Base-by-base conservation (phyloP, 495 filamentous ascomycete species). In the Penicillium psychrofluorescens region DNA sequence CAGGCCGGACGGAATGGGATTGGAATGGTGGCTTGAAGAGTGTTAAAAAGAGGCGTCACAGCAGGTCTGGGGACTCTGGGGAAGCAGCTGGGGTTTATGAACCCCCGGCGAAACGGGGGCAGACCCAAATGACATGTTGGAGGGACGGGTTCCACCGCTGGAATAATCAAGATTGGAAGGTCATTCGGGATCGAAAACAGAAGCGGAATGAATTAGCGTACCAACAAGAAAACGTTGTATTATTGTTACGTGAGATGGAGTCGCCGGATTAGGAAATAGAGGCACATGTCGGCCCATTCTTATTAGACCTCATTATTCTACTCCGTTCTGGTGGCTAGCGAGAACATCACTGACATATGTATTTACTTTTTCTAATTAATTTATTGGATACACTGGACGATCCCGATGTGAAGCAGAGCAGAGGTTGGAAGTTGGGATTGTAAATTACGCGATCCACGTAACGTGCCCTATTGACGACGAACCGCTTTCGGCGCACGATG, bases 201-300 rank as follows among this genome's bases (percentile, higher is more conserved):
- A 27, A 30, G 12, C 4, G 22, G 22, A 22, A 22, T 22, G 22
- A 22, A 22, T 22, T 22, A 22, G 22, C 22, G 22, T 22, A 22
- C 22, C 22, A 47, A 44, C 35, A 15, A 45, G 41, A 29, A 42
- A 53, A 43, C 44, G 53, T 54, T 31, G 29, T 47, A 59, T 54
- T 48, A 32, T 38, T 29, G 38, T 37, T 45, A 41, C 36, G 22
- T 43, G 46, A 44, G 16, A 45, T 29, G 22, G 22, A 41, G 29
- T 40, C 33, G 35, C 51, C 51, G 48, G 55, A 58, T 58, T 40
- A 45, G 51, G 51, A 33, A 37, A 16, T 16, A 32, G 38, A 41
- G 27, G 10, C 29, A 44, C 32, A n/a, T 11, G 2, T 22, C 22
- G 22, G 22, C 22, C 22, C 4, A 22, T 22, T 3, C 3, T 22